A percentile compares a stretch with the other conserved stretches of the same genome.
Evolutionary conservation across 2,329 filamentous ascomycete genomes (phyloP).

Genomic region (Fusarium sp.): DNA sequence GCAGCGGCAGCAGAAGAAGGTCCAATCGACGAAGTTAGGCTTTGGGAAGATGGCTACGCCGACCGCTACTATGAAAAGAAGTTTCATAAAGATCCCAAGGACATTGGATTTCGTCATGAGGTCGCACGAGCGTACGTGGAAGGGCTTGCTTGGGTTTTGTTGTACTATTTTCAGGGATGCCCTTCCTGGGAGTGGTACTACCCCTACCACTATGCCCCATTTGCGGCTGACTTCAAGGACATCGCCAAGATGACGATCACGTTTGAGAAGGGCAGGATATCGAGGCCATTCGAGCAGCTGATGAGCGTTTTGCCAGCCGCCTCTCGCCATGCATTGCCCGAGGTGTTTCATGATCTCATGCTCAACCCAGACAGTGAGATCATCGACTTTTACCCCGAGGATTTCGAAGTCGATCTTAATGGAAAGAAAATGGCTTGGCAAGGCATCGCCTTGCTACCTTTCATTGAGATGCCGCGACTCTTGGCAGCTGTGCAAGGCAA

Average conservation of each 20-base stretch:
- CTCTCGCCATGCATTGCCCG: constrained; percentile 91
- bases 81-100: constrained; percentile 85
- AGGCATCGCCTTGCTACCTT: constrained; percentile 92
- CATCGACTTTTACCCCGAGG: constrained; percentile 96
- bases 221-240: constrained; percentile 93
- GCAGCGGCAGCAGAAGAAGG: constrained; percentile 71
- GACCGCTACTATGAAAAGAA: constrained; percentile 98
- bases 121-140: constrained; percentile 95
- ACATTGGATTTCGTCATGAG: constrained; percentile 88
- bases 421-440: constrained; percentile 99
- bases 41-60: constrained; percentile 97
- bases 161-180: constrained; percentile 98
- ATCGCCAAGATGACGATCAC: constrained; percentile 83
- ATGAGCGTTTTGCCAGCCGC: constrained; percentile 98
- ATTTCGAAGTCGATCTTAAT: constrained; percentile 94
- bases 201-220: constrained; percentile 97
- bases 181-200: constrained; percentile 99
- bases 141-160: constrained; percentile 93
- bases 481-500: constrained; percentile 86
- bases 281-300: constrained; percentile 94
- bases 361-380: constrained; percentile 89
- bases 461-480: constrained; percentile 93
- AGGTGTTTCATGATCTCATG: constrained; percentile 93
- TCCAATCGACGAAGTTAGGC: constrained; percentile 83
- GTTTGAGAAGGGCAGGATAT: constrained; percentile 89